Percentiles rank a stretch among this genome's conserved stretches.
Conservation (phyloP, 2,329 filamentous ascomycete species). For the Sphaceloma murrayae region DNA sequence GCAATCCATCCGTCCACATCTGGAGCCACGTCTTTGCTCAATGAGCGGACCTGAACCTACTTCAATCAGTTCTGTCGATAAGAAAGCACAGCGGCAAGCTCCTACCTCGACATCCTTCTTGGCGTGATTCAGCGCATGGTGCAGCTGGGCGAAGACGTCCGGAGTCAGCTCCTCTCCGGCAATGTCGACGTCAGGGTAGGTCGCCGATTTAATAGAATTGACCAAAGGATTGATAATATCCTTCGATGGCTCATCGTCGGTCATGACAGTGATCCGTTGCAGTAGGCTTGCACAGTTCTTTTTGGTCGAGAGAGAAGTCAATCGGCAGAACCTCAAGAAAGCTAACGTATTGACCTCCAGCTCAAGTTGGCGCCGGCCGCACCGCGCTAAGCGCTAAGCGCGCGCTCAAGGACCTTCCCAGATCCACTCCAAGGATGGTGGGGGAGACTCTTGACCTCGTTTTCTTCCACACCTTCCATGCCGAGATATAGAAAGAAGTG, state of each 20-base stretch:
- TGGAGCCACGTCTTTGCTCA: conserved; percentile 66
- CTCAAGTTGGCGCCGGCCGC: too few species aligned
- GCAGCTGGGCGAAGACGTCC: conserved; percentile 40
- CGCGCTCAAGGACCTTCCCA: neutral
- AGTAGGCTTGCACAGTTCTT: too few species aligned
- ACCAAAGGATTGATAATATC: conserved; percentile 43
- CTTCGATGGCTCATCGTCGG: neutral
- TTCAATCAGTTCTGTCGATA: too few species aligned
- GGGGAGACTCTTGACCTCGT: too few species aligned
- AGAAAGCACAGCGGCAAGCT: too few species aligned
- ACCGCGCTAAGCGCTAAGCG: neutral
- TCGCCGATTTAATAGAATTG: conserved; percentile 49
- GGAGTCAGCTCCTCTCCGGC: conserved; percentile 42
- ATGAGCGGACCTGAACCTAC: conserved; percentile 1
- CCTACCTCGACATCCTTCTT: conserved; percentile 45
- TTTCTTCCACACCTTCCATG: too few species aligned
- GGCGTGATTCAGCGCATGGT: conserved; percentile 43
- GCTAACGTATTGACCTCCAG: too few species aligned
- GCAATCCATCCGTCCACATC: conserved; percentile 80
- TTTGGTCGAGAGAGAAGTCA: too few species aligned
- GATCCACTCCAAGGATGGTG: too few species aligned
- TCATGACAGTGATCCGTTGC: neutral
- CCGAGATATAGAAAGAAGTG: too few species aligned
- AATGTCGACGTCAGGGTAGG: conserved; percentile 48
- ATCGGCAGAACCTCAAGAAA: too few species aligned